Evolutionary conservation across 306 rosid genomes (phyloP).

Genomic region (Citrullus amarus): DNA sequence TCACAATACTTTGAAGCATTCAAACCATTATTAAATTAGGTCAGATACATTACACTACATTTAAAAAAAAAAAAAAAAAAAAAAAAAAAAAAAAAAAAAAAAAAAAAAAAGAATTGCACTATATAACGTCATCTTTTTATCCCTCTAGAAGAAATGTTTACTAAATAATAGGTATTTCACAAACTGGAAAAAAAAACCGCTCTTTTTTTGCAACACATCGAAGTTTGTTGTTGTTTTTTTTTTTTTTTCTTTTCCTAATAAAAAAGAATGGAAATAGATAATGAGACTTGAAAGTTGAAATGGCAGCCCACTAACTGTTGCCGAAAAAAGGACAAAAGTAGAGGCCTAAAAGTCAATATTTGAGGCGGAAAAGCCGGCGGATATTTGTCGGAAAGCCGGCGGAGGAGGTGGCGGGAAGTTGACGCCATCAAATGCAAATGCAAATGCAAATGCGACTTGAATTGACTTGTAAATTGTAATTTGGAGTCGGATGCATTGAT

Average conservation of each 20-base stretch:
- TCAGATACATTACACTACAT: neutral
- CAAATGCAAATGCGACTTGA: neutral
- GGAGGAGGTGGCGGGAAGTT: neutral
- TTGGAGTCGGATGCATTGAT: neutral
- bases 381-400: neutral
- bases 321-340: neutral
- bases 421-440: neutral
- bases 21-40: neutral
- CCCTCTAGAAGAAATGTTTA: neutral
- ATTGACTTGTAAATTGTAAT: neutral
- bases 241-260: neutral
- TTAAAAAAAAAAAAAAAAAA: too few relatives aligned
- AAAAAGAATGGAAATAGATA: neutral
- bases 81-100: too few relatives aligned
- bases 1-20: neutral
- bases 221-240: too few relatives aligned
- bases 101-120: neutral
- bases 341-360: neutral
- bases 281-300: neutral
- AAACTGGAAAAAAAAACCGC: neutral
- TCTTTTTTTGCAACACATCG: too few relatives aligned
- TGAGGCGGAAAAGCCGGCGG: conserved; percentile 7
- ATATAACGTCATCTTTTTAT: neutral
- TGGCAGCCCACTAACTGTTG: neutral
- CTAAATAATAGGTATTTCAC: neutral